A percentile compares a stretch with the other conserved stretches of the same genome.
phyloP scores from a whole-genome alignment of 495 filamentous ascomycete species.

The Aspergillus cristatus region DNA sequence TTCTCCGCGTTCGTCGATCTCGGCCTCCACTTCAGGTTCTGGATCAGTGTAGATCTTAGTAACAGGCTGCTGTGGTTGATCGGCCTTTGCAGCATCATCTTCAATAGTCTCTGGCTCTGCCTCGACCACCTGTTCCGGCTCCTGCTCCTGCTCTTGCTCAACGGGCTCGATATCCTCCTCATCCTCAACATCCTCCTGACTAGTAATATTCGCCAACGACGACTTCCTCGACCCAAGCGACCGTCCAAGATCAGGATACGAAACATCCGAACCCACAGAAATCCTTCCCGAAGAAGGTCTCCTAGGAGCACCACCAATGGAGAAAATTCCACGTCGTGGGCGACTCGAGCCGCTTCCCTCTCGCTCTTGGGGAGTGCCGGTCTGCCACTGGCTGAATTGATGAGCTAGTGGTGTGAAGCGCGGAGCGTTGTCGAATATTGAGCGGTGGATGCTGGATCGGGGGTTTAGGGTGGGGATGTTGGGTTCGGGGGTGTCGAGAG shows the following conservation, averaged over 20 bases:
- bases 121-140: conserved; percentile 1
- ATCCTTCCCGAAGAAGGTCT: conserved; percentile 9
- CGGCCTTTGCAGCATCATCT: not conserved
- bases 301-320: conserved; percentile 22
- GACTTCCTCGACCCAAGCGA: conserved; percentile 3
- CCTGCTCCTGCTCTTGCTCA: conserved; percentile 9
- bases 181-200: not conserved
- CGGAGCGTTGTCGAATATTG: conserved; percentile 21
- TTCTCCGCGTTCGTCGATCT: not conserved
- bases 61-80: conserved; percentile 6
- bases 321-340: conserved; percentile 36
- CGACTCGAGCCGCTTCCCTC: conserved; percentile 29
- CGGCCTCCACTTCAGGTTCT: not conserved
- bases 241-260: conserved; percentile 19
- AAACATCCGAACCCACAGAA: conserved; percentile 5
- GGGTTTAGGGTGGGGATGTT: conserved; percentile 8
- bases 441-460: conserved; percentile 11
- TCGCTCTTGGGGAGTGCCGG: conserved; percentile 38
- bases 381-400: conserved; percentile 52
- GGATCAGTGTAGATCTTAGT: conserved; percentile 7
- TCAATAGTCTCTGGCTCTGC: not conserved
- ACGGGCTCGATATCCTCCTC: not conserved
- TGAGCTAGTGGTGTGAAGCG: conserved; percentile 55
- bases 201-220: not conserved
- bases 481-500: too few relatives aligned